A percentile compares a stretch with the other conserved stretches of the same genome.
These are phyloP conservation scores for Globisporangium apiculatum DNA, from an alignment of 352 stramenopile species.

Conservation along the genomic window DNA sequence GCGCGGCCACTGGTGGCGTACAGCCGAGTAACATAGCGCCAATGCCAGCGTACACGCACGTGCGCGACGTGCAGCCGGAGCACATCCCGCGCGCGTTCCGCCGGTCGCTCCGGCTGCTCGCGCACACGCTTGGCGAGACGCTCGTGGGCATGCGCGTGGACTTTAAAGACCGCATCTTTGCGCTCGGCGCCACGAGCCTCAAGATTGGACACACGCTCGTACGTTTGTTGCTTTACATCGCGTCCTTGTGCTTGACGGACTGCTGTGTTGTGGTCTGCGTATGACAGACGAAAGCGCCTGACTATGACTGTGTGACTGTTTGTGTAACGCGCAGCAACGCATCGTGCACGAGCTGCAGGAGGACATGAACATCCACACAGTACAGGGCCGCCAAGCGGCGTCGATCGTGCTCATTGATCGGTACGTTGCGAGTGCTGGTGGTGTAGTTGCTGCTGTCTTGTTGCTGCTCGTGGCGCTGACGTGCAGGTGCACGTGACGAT, in stretches of 20 bases:
- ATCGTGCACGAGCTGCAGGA: slow-evolving; percentile 58
- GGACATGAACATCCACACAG: slow-evolving; percentile 23
- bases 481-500: neutral
- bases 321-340: slow-evolving; percentile 21
- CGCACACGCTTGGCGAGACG: slow-evolving; percentile 55
- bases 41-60: slow-evolving; percentile 32
- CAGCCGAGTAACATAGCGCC: neutral
- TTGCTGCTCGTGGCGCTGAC: too few species aligned
- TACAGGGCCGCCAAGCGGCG: slow-evolving; percentile 37
- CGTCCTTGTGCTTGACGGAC: neutral
- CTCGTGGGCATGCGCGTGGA: slow-evolving; percentile 40
- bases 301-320: too few species aligned
- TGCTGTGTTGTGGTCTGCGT: neutral
- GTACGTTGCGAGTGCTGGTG: slow-evolving; percentile 16
- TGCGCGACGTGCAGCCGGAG: slow-evolving; percentile 58
- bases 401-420: slow-evolving; percentile 63
- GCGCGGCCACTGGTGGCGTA: neutral
- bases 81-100: slow-evolving; percentile 60
- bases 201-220: slow-evolving; percentile 79
- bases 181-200: slow-evolving; percentile 57
- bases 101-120: slow-evolving; percentile 55
- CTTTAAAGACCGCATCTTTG: slow-evolving; percentile 64
- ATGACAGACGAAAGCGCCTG: neutral
- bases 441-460: too few species aligned
- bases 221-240: neutral